Percentiles rank a stretch among this genome's conserved stretches.
Conservation (phyloP, 306 rosid genomes). For the Cucurbita moschata region DNA sequence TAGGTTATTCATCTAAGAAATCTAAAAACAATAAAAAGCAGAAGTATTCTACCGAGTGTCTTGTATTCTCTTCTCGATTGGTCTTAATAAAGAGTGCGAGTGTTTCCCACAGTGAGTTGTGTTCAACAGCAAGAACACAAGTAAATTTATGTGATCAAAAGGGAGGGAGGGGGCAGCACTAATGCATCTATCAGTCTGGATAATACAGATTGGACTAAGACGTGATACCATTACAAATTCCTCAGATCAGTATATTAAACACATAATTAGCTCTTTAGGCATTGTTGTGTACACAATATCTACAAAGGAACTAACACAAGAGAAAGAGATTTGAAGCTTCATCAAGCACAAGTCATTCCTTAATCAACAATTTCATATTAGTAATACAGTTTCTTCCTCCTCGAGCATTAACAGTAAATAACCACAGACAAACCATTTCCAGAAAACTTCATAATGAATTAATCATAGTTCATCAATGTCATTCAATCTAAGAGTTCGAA, state of each 20-base stretch:
- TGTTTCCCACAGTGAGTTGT: too few relatives aligned
- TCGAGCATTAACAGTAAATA: not conserved
- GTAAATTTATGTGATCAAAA: not conserved
- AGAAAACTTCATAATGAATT: not conserved
- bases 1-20: too few relatives aligned
- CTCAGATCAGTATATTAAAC: not conserved
- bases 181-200: not conserved
- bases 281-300: not conserved
- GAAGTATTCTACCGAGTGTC: too few relatives aligned
- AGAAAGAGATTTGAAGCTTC: not conserved
- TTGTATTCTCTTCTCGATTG: too few relatives aligned
- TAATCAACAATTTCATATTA: not conserved
- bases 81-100: too few relatives aligned
- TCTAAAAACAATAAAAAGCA: too few relatives aligned
- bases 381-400: not conserved
- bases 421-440: not conserved
- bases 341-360: not conserved
- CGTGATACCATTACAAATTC: not conserved
- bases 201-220: not conserved
- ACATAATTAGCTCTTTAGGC: not conserved
- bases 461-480: not conserved
- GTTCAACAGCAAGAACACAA: conserved; percentile 1
- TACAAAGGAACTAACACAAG: not conserved
- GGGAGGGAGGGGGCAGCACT: not conserved
- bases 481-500: not conserved